These are phyloP conservation scores for Chloris gayana DNA, from an alignment of 176 grass and related monocot genomes.

Conservation along the genomic window DNA sequence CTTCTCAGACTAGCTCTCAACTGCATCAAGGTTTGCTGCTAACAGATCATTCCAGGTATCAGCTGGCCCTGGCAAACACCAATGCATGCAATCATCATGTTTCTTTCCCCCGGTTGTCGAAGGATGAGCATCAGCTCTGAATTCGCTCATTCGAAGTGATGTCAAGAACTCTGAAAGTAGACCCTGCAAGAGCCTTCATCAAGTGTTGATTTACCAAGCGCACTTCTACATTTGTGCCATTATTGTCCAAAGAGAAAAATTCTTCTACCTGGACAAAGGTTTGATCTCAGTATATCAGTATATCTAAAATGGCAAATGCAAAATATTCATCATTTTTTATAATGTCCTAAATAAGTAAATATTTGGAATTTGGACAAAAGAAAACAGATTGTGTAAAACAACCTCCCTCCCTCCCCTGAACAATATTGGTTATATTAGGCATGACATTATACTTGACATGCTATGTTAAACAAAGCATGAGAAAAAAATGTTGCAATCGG, in stretches of 20 bases:
- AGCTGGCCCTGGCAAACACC: constrained; percentile 87
- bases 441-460: too few relatives aligned
- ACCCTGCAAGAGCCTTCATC: constrained; percentile 45
- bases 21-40: constrained; percentile 41
- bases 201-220: constrained; percentile 72
- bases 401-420: too few relatives aligned
- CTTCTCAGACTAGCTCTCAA: constrained; percentile 6
- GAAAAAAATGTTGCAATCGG: not conserved
- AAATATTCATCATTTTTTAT: not conserved
- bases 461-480: too few relatives aligned
- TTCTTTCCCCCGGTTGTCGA: constrained; percentile 78
- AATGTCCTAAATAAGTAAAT: not conserved
- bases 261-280: constrained; percentile 62
- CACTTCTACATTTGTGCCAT: constrained; percentile 69
- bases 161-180: constrained; percentile 72
- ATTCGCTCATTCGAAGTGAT: constrained; percentile 77
- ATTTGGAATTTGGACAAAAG: not conserved
- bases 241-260: constrained; percentile 71
- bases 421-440: too few relatives aligned
- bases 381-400: constrained; percentile 8
- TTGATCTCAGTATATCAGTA: constrained; percentile 3
- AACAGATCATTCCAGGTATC: constrained; percentile 93
- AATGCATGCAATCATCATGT: constrained; percentile 98
- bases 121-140: constrained; percentile 97
- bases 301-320: not conserved